Conservation (phyloP, 2,329 filamentous ascomycete species). For the Calycina herbarum region DNA sequence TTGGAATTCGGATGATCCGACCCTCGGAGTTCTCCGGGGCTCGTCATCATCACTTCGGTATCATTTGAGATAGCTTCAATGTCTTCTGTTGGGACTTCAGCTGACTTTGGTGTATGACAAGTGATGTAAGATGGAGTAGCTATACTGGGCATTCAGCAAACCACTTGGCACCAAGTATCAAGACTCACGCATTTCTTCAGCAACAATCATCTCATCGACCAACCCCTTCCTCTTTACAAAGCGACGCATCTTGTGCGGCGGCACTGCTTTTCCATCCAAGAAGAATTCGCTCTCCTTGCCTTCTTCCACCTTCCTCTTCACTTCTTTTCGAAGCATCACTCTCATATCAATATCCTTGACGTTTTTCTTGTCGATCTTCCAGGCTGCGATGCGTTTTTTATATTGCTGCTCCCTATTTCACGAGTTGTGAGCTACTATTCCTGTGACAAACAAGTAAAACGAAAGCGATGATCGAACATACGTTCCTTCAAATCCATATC, state of each 20-base stretch:
- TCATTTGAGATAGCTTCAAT: neutral
- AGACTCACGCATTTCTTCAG: neutral
- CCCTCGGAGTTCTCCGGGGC: too few species aligned
- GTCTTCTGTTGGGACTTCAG: neutral
- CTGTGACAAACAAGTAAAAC: neutral
- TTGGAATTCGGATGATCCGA: too few species aligned
- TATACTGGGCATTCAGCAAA: neutral
- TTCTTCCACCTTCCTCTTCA: neutral
- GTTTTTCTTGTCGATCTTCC: neutral
- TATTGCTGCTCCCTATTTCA: neutral
- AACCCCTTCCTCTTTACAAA: neutral
- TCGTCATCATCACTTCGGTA: neutral
- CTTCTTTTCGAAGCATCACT: neutral
- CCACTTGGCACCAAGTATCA: neutral
- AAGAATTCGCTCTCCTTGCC: neutral
- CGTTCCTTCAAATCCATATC: neutral
- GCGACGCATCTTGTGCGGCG: neutral
- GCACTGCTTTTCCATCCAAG: neutral
- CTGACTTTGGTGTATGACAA: neutral
- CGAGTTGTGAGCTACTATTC: neutral
- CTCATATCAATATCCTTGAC: neutral
- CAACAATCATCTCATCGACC: neutral
- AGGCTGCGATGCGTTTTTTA: neutral
- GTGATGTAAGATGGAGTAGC: neutral
- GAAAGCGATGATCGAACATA: neutral